Conservation (phyloP, 148 eudicot genomes). For the Amaranthus cruentus region DNA sequence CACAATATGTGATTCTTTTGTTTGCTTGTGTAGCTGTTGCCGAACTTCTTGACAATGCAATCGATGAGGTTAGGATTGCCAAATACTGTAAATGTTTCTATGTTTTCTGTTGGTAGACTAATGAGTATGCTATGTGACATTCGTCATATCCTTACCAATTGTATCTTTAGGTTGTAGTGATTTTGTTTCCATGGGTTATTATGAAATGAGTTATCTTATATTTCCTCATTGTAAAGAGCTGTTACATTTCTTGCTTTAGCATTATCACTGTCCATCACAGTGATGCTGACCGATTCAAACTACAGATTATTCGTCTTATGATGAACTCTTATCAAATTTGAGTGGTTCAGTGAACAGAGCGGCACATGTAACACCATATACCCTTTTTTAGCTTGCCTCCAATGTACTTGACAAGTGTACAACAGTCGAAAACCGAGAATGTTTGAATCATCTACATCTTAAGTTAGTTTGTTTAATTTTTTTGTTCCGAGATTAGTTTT, state of each 20-base stretch:
- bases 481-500: not conserved
- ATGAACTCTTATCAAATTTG: not conserved
- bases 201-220: not conserved
- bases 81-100: not conserved
- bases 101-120: not conserved
- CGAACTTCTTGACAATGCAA: constrained; percentile 87
- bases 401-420: not conserved
- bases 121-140: not conserved
- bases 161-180: not conserved
- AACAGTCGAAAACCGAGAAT: not conserved
- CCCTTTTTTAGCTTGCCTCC: not conserved
- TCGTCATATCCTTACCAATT: not conserved
- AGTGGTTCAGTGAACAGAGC: not conserved
- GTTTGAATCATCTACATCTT: not conserved
- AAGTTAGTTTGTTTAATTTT: not conserved
- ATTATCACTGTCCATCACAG: not conserved
- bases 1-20: constrained; percentile 1
- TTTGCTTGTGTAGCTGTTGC: constrained; percentile 66
- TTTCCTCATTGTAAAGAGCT: not conserved
- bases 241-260: not conserved
- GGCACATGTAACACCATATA: not conserved
- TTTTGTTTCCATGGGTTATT: not conserved
- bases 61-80: constrained; percentile 69
- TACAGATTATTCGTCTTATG: not conserved
- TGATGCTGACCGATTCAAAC: no score